These are phyloP conservation scores for Neurospora tetraspora DNA, from an alignment of 495 filamentous ascomycete genomes.

Conservation along the genomic window DNA sequence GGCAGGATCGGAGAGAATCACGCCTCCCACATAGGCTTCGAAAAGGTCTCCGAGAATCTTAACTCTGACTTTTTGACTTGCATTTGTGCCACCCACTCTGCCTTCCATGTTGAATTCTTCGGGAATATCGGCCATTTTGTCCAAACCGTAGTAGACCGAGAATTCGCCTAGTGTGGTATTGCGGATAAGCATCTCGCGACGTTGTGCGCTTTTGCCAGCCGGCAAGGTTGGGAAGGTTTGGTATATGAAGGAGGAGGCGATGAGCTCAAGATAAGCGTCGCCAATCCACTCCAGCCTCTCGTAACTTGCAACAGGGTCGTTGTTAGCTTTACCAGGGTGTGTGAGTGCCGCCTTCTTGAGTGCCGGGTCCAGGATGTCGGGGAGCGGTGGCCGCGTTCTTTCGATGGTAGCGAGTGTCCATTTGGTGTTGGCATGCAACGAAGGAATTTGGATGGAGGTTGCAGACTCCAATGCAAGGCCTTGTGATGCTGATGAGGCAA, in stretches of 20 bases:
- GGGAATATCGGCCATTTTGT: constrained; percentile 47
- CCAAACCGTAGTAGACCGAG: constrained; percentile 55
- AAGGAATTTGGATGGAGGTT: neutral
- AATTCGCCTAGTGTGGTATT: constrained; percentile 66
- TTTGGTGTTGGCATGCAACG: constrained; percentile 13
- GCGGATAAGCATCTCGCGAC: constrained; percentile 61
- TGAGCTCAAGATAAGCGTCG: constrained; percentile 63
- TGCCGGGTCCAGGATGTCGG: constrained; percentile 43
- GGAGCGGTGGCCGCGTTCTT: constrained; percentile 41
- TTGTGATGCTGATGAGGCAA: neutral
- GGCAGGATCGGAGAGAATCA: constrained; percentile 52
- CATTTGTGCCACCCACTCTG: constrained; percentile 21
- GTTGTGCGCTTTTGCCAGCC: constrained; percentile 51
- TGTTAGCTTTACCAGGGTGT: constrained; percentile 40
- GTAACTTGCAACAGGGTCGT: constrained; percentile 39
- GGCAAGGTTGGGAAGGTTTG: constrained; percentile 48
- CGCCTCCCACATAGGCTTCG: constrained; percentile 76
- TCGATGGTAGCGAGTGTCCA: constrained; percentile 35
- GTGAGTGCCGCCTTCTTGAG: constrained; percentile 58
- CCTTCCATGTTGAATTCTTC: constrained; percentile 27
- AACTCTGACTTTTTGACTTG: constrained; percentile 38
- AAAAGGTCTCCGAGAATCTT: constrained; percentile 80
- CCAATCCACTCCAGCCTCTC: constrained; percentile 68
- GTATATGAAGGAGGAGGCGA: constrained; percentile 55
- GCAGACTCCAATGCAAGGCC: neutral